A percentile compares a stretch with the other conserved stretches of the same genome.
Conservation (phyloP, 225 moss, liverwort and hornwort species). For the Climacium dendroides region DNA sequence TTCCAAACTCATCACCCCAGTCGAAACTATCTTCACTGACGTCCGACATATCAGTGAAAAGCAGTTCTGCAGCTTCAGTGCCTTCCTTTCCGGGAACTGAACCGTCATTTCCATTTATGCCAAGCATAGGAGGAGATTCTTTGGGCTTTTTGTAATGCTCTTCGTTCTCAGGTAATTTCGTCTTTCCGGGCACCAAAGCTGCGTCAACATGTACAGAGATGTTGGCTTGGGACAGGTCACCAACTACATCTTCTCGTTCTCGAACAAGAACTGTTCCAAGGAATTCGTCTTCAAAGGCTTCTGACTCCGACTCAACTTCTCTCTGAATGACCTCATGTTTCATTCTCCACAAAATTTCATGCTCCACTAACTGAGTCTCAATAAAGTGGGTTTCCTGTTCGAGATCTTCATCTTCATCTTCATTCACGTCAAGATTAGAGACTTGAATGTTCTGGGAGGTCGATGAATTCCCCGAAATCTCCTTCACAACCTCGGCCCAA, state of each 20-base stretch:
- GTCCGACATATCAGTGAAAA: conserved; percentile 54
- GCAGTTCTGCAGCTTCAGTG: not conserved
- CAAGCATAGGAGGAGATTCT: not conserved
- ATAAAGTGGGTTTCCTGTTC: not conserved
- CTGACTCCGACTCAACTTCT: not conserved
- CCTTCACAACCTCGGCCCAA: conserved; percentile 15
- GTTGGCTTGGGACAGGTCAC: not conserved
- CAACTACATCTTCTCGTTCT: not conserved
- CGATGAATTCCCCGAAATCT: not conserved
- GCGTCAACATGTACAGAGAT: not conserved
- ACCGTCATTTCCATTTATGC: not conserved
- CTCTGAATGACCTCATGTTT: not conserved
- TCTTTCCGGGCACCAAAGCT: not conserved
- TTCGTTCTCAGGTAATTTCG: not conserved
- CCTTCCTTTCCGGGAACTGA: not conserved
- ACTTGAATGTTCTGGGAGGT: not conserved
- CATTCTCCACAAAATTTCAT: conserved; percentile 8
- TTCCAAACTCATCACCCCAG: conserved; percentile 34
- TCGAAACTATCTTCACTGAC: conserved; percentile 34
- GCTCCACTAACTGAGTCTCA: conserved; percentile 27
- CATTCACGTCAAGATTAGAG: not conserved
- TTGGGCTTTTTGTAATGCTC: not conserved
- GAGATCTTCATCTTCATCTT: not conserved
- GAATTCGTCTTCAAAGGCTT: not conserved
- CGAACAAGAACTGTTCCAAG: conserved; percentile 10